Evolutionary conservation across 1,284 basidiomycete genomes (phyloP).

Genomic region (Ceratobasidium sp.): DNA sequence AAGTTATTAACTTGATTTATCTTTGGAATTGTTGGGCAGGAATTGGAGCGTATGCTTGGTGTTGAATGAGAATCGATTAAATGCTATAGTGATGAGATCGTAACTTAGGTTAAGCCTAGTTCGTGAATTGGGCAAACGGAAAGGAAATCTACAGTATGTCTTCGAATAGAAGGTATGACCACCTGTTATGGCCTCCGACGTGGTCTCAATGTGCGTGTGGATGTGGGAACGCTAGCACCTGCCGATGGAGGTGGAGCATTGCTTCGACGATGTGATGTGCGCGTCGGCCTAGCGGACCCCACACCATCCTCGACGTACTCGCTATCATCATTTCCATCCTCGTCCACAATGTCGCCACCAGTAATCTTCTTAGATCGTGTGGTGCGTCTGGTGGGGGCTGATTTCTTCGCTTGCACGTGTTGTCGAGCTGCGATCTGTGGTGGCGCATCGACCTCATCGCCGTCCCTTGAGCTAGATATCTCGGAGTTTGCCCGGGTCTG

Average conservation of each 20-base stretch:
- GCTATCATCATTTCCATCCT: constrained; percentile 47
- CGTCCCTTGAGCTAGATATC: constrained; percentile 35
- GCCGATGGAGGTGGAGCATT: constrained; percentile 4
- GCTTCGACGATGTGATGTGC: constrained; percentile 33
- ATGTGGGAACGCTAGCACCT: neutral
- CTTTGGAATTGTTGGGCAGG: neutral
- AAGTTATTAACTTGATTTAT: neutral
- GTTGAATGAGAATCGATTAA: constrained; percentile 4
- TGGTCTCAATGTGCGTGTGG: constrained; percentile 42
- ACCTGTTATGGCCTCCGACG: constrained; percentile 27
- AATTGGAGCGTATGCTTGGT: constrained; percentile 38
- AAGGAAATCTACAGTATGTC: constrained; percentile 6
- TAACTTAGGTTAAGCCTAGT: constrained; percentile 8
- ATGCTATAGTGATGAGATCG: constrained; percentile 2
- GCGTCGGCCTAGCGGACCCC: constrained; percentile 1
- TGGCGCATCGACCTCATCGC: neutral
- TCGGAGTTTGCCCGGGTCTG: constrained; percentile 45
- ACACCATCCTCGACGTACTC: constrained; percentile 18
- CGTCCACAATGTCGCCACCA: constrained; percentile 51
- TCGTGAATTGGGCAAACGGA: neutral
- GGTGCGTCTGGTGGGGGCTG: constrained; percentile 8
- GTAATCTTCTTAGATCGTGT: constrained; percentile 27
- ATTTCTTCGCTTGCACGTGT: constrained; percentile 9
- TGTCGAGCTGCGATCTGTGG: constrained; percentile 18
- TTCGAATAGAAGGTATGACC: neutral